These are phyloP conservation scores for Fusarium secorum DNA, from an alignment of 2,329 filamentous ascomycete species.

Conservation along the genomic window DNA sequence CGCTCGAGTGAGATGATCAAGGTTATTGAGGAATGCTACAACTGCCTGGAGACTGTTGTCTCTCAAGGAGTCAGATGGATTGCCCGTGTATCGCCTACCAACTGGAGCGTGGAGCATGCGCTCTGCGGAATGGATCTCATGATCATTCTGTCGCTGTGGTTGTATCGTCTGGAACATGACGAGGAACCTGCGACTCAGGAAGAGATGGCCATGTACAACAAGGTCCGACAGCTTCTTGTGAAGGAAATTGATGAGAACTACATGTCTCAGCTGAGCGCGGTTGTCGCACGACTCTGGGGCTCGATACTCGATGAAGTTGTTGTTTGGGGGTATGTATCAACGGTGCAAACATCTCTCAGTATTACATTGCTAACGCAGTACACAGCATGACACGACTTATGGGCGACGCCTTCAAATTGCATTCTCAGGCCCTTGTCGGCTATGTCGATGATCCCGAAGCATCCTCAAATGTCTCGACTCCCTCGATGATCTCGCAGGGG, in stretches of 20 bases:
- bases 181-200: constrained; percentile 88
- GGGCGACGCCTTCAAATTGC: constrained; percentile 97
- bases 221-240: constrained; percentile 87
- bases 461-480: constrained; percentile 73
- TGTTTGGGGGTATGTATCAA: constrained; percentile 90
- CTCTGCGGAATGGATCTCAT: constrained; percentile 96
- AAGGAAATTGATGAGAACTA: constrained; percentile 87
- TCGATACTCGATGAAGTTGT: constrained; percentile 98
- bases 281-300: constrained; percentile 93
- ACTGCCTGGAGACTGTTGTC: constrained; percentile 96
- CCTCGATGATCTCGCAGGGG: constrained; percentile 76
- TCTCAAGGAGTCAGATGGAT: constrained; percentile 97
- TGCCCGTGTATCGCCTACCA: constrained; percentile 94
- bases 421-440: constrained; percentile 91
- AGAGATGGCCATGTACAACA: constrained; percentile 89
- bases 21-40: constrained; percentile 96
- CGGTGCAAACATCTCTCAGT: not conserved
- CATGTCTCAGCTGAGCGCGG: constrained; percentile 88
- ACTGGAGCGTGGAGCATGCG: constrained; percentile 98
- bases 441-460: constrained; percentile 86
- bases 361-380: constrained; percentile 31
- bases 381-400: constrained; percentile 88
- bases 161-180: constrained; percentile 99
- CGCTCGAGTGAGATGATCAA: constrained; percentile 97
- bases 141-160: constrained; percentile 97